These are phyloP conservation scores for Allium fistulosum DNA, from an alignment of 106 monocot genomes.

Conservation along the genomic window DNA sequence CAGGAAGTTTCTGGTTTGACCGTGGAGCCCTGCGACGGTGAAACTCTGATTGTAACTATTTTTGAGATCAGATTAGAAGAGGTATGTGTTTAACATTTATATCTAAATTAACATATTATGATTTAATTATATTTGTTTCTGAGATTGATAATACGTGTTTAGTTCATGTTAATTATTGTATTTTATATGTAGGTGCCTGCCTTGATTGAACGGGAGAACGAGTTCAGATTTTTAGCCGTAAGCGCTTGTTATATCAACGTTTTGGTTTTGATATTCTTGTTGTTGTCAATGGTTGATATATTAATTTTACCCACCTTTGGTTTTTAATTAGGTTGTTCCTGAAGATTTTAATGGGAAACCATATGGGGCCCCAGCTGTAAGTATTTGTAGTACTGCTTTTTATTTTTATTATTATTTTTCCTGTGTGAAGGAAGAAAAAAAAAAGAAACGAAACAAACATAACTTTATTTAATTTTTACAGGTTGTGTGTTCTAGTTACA, in stretches of 20 bases:
- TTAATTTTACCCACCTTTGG: neutral
- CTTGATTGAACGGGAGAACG: conserved; percentile 89
- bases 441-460: too few species aligned
- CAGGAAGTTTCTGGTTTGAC: conserved; percentile 98
- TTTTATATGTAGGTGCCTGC: conserved; percentile 46
- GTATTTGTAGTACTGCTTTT: conserved; percentile 4
- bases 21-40: conserved; percentile 81
- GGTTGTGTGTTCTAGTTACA: conserved; percentile 86
- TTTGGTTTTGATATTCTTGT: too few species aligned
- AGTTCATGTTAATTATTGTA: too few species aligned
- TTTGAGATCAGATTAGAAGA: conserved; percentile 75
- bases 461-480: conserved; percentile 9
- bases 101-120: too few species aligned
- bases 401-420: too few species aligned
- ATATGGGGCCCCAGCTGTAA: conserved; percentile 60
- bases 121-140: too few species aligned
- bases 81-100: conserved; percentile 15
- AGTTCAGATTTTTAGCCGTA: conserved; percentile 89
- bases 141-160: too few species aligned
- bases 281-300: too few species aligned
- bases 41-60: conserved; percentile 61
- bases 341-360: conserved; percentile 66
- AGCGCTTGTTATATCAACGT: conserved; percentile 9
- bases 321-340: conserved; percentile 48
- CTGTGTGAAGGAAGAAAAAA: too few species aligned